Evolutionary conservation across 208 protist genomes (phyloP), one percentile per base, ranked within the genome.

Genomic region (Cochliopodium minus): DNA sequence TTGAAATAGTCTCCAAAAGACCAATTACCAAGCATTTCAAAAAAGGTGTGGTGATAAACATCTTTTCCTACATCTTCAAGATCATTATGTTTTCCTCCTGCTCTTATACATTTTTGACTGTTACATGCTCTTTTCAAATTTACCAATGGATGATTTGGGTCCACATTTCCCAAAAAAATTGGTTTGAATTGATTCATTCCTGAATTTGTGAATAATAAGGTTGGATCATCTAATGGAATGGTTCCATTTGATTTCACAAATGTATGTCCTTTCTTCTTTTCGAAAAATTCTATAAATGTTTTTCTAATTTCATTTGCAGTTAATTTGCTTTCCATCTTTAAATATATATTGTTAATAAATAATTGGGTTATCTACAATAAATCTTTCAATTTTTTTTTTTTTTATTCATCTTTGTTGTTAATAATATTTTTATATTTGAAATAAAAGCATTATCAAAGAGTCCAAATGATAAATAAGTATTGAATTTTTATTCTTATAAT

Each of bases 1-100:
- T 98, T 97, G 76, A 97, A 98, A 68, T 98, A 98, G 68, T 96
- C 87, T 28, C 91, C 92, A 70, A 98, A 97, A 26, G 85, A 94
- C 92, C 92, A 98, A 60, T 85, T 94, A 47, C 93, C 93, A n/a
- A 97, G 81, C 94, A 98, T 98, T 67, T 98, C 94, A 77, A 98
- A 98, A 71, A 98, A 97, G 32, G 94, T 98, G 76, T 98, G 94
- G 73, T 98, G 94, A 66, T 97, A 97, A 33, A 85, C 92, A 67
- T 97, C 93, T 64, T 91, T 92, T 34, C 94, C 94, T 28, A 98
- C 94, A 71, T 97, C 92, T 30, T 97, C 94, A 6, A 97, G 72
- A 68, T 97, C 93, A 72, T 97, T 98, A 76, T 97, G 93, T 78
- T 98, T 98, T 34, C 94, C 94, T 51, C 94, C 94, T 9, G 94